These are phyloP conservation scores for Strobilomyces echinocephalus DNA, from an alignment of 768 basidiomycete genomes.

Conservation along the genomic window DNA sequence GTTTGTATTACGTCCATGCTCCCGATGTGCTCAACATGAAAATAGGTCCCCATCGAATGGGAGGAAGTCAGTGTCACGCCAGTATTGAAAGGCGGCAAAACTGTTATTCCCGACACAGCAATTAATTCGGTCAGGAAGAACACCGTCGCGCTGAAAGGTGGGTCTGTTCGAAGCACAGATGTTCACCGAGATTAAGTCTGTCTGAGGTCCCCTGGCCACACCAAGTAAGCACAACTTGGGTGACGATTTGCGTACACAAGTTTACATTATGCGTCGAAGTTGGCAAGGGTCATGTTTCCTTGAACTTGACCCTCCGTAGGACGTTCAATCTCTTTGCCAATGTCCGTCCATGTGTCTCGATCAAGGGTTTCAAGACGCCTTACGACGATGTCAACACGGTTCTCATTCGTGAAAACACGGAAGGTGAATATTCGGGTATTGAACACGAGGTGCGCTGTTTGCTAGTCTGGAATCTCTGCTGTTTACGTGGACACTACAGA, in stretches of 20 bases:
- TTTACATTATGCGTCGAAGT: conserved; percentile 52
- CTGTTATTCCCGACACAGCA: conserved; percentile 89
- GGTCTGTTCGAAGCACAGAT: conserved; percentile 12
- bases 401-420: conserved; percentile 98
- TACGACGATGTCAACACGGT: conserved; percentile 99
- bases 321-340: conserved; percentile 99
- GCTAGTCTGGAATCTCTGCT: neutral
- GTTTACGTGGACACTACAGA: conserved; percentile 39
- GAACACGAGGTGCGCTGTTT: conserved; percentile 80
- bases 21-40: conserved; percentile 10
- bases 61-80: conserved; percentile 98
- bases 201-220: conserved; percentile 85
- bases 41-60: conserved; percentile 95
- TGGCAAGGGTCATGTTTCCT: conserved; percentile 97
- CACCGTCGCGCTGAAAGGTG: conserved; percentile 96
- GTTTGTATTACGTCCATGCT: conserved; percentile 12
- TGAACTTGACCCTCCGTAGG: conserved; percentile 93
- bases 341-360: conserved; percentile 93
- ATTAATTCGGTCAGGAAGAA: conserved; percentile 93
- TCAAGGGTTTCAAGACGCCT: conserved; percentile 95
- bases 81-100: conserved; percentile 90
- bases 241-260: conserved; percentile 2
- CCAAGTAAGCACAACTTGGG: conserved; percentile 63
- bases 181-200: conserved; percentile 9
- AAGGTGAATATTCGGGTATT: conserved; percentile 99